A percentile compares a stretch with the other conserved stretches of the same genome.
These are phyloP conservation scores for Arachis hypogaea DNA, from an alignment of 306 rosid genomes.

Conservation along the genomic window DNA sequence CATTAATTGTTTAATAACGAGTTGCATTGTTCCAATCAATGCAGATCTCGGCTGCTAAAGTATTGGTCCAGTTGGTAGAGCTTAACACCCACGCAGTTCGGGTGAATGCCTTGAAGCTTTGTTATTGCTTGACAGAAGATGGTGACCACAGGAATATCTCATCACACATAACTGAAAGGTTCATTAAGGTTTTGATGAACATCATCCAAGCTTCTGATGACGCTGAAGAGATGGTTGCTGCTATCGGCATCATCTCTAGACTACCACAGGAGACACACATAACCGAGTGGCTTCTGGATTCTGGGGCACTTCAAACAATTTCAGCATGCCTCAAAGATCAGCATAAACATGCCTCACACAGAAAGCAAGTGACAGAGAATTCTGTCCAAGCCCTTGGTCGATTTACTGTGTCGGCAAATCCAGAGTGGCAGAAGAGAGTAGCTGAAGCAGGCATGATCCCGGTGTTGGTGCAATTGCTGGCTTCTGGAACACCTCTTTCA, in stretches of 20 bases:
- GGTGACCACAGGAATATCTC: constrained; percentile 43
- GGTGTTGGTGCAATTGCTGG: constrained; percentile 54
- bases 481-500: constrained; percentile 56
- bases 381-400: constrained; percentile 61
- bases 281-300: constrained; percentile 56
- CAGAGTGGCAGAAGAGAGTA: constrained; percentile 61
- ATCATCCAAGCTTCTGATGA: constrained; percentile 46
- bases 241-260: constrained; percentile 56
- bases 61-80: constrained; percentile 61
- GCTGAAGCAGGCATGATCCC: constrained; percentile 68
- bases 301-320: constrained; percentile 55
- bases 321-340: constrained; percentile 46
- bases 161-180: constrained; percentile 58
- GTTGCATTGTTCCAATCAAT: constrained; percentile 27
- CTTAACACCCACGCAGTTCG: constrained; percentile 43
- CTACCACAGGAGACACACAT: constrained; percentile 48
- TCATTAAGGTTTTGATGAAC: constrained; percentile 50
- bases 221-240: constrained; percentile 56
- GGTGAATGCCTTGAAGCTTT: constrained; percentile 54
- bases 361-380: constrained; percentile 49
- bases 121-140: constrained; percentile 54
- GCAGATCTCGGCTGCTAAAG: constrained; percentile 66
- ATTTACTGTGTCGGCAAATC: constrained; percentile 62
- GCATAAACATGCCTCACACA: constrained; percentile 43
- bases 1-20: constrained; percentile 3